These are phyloP conservation scores for Corinectria fuckeliana DNA, from an alignment of 2,329 filamentous ascomycete species.

Conservation along the genomic window DNA sequence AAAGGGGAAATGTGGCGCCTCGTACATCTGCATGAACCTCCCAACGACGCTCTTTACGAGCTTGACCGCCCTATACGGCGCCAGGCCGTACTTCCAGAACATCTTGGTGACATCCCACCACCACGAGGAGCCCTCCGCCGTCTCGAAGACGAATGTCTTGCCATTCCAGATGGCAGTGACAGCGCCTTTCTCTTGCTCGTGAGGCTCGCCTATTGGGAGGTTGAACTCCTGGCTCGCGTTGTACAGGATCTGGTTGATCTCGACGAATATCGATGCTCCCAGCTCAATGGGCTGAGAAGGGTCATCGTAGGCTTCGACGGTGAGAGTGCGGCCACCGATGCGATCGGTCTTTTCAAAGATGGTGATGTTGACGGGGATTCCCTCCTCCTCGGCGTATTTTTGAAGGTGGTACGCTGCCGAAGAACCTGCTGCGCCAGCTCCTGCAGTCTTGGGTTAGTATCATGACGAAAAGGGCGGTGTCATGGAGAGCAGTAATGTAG, in stretches of 20 bases:
- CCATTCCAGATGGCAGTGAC: constrained; percentile 87
- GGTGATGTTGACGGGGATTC: constrained; percentile 75
- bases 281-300: constrained; percentile 76
- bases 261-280: constrained; percentile 90
- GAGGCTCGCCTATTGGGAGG: constrained; percentile 61
- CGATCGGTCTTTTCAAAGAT: constrained; percentile 82
- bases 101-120: constrained; percentile 86
- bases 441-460: constrained; percentile 53
- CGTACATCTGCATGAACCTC: constrained; percentile 81
- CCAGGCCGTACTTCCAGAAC: constrained; percentile 83
- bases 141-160: constrained; percentile 71
- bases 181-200: constrained; percentile 55
- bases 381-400: constrained; percentile 69
- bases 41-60: constrained; percentile 75
- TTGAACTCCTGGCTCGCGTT: constrained; percentile 74
- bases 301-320: constrained; percentile 77
- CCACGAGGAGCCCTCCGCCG: constrained; percentile 62
- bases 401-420: constrained; percentile 85
- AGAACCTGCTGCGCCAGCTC: constrained; percentile 87
- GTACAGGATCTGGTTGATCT: constrained; percentile 81
- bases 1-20: constrained; percentile 85
- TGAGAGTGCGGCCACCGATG: constrained; percentile 87
- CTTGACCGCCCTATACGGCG: constrained; percentile 75
- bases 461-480: too few species aligned
- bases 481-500: not conserved